phyloP scores from a whole-genome alignment of 768 basidiomycete species.

The Rhizopogon rudus region DNA sequence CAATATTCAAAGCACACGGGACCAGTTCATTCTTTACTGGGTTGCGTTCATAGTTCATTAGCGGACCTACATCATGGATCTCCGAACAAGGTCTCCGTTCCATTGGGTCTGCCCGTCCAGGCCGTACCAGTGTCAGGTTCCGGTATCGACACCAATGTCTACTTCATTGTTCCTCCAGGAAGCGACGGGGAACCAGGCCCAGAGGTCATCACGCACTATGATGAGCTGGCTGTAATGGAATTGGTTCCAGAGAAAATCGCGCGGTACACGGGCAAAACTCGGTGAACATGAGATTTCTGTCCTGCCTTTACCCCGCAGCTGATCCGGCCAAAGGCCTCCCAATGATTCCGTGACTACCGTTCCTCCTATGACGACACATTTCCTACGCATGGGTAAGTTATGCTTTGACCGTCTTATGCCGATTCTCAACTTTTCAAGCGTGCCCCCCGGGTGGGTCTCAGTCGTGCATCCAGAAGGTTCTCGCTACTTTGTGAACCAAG shows the following conservation, averaged over 20 bases:
- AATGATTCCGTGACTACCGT: neutral
- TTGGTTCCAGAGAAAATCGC: slow-evolving; percentile 10
- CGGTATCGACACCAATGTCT: neutral
- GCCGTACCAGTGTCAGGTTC: neutral
- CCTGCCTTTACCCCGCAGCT: neutral
- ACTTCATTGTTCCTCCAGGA: slow-evolving; percentile 1
- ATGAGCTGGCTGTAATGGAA: too few species aligned
- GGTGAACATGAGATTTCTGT: too few species aligned
- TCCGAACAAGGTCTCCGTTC: neutral
- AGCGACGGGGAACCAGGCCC: too few species aligned
- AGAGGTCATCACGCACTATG: too few species aligned
- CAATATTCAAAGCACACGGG: too few species aligned
- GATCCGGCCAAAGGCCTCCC: neutral
- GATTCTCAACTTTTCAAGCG: neutral
- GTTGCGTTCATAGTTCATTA: neutral
- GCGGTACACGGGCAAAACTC: slow-evolving; percentile 5
- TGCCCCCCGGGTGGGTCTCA: neutral
- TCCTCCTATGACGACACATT: neutral
- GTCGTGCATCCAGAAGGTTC: neutral
- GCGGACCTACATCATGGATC: neutral
- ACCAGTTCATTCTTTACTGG: neutral
- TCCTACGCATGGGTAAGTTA: neutral
- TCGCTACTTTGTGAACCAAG: neutral
- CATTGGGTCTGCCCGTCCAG: neutral
- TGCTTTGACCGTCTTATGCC: neutral